Evolutionary conservation across 202 grass and related monocot species (phyloP).

Genomic region (Schoenoplectus triqueter): DNA sequence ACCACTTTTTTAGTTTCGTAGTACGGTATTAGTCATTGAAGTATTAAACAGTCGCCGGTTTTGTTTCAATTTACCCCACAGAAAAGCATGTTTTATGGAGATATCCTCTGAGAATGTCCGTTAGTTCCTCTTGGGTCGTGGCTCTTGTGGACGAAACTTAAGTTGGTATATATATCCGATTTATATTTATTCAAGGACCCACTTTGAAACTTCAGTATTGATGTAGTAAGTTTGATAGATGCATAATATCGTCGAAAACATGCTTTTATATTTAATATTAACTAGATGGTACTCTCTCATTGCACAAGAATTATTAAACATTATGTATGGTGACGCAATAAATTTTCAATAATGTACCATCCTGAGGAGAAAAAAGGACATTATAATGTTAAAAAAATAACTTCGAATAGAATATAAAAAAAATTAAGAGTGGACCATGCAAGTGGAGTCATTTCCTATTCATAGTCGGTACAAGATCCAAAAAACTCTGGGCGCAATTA

Average conservation of each 20-base stretch:
- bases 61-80: neutral
- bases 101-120: too few relatives aligned
- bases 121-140: too few relatives aligned
- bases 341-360: neutral
- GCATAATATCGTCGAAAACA: neutral
- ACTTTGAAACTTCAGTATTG: too few relatives aligned
- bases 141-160: too few relatives aligned
- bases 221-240: too few relatives aligned
- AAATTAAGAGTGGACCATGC: neutral
- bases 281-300: neutral
- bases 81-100: neutral
- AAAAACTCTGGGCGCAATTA: neutral
- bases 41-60: neutral
- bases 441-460: neutral
- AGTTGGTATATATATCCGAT: too few relatives aligned
- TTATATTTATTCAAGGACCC: too few relatives aligned
- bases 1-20: neutral
- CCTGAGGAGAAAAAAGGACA: neutral
- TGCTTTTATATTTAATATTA: neutral
- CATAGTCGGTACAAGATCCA: neutral
- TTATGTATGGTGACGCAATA: neutral
- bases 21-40: neutral
- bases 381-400: too few relatives aligned
- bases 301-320: neutral
- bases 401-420: too few relatives aligned